Evolutionary conservation across 176 grass and related monocot species (phyloP), one percentile per base, ranked within the genome.

Genomic region (Musa schizocarpa): DNA sequence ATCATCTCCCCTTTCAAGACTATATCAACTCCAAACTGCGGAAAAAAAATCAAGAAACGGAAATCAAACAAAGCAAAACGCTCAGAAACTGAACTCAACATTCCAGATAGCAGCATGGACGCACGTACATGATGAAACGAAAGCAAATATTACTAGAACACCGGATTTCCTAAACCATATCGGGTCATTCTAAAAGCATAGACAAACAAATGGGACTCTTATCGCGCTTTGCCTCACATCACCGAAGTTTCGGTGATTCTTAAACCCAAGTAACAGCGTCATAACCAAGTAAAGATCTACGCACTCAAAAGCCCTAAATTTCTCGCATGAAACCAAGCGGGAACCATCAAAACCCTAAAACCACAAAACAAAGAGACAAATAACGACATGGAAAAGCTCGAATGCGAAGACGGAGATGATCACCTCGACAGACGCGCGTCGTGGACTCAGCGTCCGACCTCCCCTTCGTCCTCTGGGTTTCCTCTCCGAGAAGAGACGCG

Each of bases 271-370:
- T 50, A 17, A 51, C 1, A 51, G 67, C 8, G 17, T 21, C 20
- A 49, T 8, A 70, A 51, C 68, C 17, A 70, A 1, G 13, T 14
- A 50, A 68, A 68, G 25, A 14, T 16, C 65, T 11, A 68, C 27
- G 16, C 11, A 34, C 26, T 26, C 34, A 22, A 29, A 68, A 22
- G 17, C 43, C 68, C 1, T 70, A 50, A 8, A 50, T 50, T 70
- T 10, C 24, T 70, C 48, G 20, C 68, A 70, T 21, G 68, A 14
- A 34, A 24, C 65, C 8, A 24, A 68, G 12, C 16, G 17, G 48
- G 34, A 70, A 70, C 68, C 68, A 70, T 51, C 48, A 51, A n/a
- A 70, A 70, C 68, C 48, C 48, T 50, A 50, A 65, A 65, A 65
- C 23, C 63, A 11, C 19, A 5, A 61, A 61, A 61, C 17, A 21